These are phyloP conservation scores for Mentha longifolia DNA, from an alignment of 257 asterid genomes.

Conservation along the genomic window DNA sequence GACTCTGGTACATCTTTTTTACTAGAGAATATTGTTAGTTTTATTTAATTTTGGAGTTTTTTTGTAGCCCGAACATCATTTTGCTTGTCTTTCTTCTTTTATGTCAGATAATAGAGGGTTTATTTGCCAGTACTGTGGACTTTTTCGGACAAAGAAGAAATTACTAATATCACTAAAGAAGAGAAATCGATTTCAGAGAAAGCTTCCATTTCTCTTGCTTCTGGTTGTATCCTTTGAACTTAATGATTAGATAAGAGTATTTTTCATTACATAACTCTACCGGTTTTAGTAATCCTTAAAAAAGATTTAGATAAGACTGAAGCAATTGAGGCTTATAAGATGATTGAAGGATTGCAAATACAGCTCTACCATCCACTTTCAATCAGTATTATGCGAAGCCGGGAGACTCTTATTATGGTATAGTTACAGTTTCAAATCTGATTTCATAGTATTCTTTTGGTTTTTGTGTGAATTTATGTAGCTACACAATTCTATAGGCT, in stretches of 20 bases:
- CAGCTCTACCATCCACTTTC: conserved; percentile 70
- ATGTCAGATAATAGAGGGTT: conserved; percentile 74
- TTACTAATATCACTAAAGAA: conserved; percentile 47
- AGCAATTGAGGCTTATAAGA: conserved; percentile 57
- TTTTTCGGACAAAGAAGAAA: conserved; percentile 73
- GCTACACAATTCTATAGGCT: not conserved
- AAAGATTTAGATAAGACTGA: conserved; percentile 50
- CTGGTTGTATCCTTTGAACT: conserved; percentile 70
- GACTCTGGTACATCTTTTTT: conserved; percentile 56
- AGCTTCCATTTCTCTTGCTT: conserved; percentile 56
- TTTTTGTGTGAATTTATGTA: conserved; percentile 8
- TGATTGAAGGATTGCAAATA: conserved; percentile 65
- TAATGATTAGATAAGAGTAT: conserved; percentile 17
- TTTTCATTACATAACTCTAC: not conserved
- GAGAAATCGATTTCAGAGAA: conserved; percentile 56
- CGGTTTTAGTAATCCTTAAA: conserved; percentile 40
- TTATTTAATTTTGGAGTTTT: conserved; percentile 10
- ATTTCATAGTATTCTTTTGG: too few relatives aligned
- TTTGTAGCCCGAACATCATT: conserved; percentile 15
- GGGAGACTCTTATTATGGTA: conserved; percentile 90
- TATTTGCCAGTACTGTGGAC: conserved; percentile 84
- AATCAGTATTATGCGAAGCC: conserved; percentile 68
- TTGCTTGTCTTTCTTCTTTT: conserved; percentile 26
- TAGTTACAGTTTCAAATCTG: conserved; percentile 15
- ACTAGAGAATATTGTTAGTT: not conserved